These are phyloP conservation scores for Carex scoparia DNA, from an alignment of 176 grass and related monocot species.

Conservation along the genomic window DNA sequence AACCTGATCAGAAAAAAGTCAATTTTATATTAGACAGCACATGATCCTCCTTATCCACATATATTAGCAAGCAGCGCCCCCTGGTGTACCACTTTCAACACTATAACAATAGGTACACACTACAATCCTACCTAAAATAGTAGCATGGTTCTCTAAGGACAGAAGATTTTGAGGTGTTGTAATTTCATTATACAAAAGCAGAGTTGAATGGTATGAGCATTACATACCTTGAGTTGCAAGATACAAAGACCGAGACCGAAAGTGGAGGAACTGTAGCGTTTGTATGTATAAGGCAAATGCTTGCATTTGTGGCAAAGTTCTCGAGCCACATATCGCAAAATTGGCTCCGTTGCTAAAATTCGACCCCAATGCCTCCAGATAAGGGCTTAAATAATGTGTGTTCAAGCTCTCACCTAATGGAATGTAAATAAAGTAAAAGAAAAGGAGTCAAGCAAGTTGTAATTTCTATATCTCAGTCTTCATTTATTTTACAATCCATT, in stretches of 20 bases:
- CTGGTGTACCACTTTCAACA: background rate
- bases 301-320: slow-evolving; percentile 37
- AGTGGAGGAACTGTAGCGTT: slow-evolving; percentile 65
- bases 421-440: background rate
- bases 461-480: background rate
- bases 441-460: background rate
- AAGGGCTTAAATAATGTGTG: slow-evolving; percentile 71
- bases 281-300: slow-evolving; percentile 59
- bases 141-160: background rate
- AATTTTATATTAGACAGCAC: background rate
- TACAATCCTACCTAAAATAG: background rate
- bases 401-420: slow-evolving; percentile 68
- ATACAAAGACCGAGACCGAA: slow-evolving; percentile 55
- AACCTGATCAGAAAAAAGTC: background rate
- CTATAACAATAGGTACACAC: background rate
- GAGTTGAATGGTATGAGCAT: background rate
- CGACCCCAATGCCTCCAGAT: slow-evolving; percentile 59
- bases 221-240: slow-evolving; percentile 27
- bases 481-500: background rate
- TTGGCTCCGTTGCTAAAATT: slow-evolving; percentile 80
- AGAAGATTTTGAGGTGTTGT: background rate
- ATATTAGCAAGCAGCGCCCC: background rate
- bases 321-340: slow-evolving; percentile 62
- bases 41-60: background rate
- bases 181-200: slow-evolving; percentile 12